A percentile compares a stretch with the other conserved stretches of the same genome.
Conservation (phyloP, 2,329 filamentous ascomycete genomes). For the Verticillium dahliae region DNA sequence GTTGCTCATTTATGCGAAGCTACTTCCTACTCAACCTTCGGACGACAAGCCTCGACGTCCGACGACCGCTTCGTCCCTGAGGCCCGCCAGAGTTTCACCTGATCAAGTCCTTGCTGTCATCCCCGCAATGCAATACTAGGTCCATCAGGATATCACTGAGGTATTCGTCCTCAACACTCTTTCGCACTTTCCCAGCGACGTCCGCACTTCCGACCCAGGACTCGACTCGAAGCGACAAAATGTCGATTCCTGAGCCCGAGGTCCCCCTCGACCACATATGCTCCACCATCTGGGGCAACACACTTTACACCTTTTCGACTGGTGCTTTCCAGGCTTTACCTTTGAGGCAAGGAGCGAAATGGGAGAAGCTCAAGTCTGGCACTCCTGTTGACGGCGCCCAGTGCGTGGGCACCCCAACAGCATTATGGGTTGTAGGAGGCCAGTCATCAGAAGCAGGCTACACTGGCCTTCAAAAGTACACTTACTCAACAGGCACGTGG, state of each 20-base stretch:
- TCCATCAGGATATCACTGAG: background rate
- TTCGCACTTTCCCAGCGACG: background rate
- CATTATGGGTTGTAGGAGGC: conserved; percentile 78
- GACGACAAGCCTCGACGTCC: conserved; percentile 1
- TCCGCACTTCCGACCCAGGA: background rate
- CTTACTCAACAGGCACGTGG: conserved; percentile 48
- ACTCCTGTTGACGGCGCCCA: conserved; percentile 66
- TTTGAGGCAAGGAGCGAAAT: conserved; percentile 62
- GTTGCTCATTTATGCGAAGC: conserved; percentile 2
- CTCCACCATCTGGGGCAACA: conserved; percentile 73
- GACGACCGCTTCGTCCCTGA: background rate
- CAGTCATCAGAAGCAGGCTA: conserved; percentile 48
- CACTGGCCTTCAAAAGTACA: conserved; percentile 66
- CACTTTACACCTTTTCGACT: conserved; percentile 75
- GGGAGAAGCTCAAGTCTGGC: conserved; percentile 61
- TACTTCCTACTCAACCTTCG: background rate
- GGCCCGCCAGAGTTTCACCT: background rate
- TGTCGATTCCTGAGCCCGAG: conserved; percentile 67
- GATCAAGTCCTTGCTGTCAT: background rate
- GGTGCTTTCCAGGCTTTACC: conserved; percentile 68
- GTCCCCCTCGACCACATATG: conserved; percentile 70
- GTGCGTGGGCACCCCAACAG: conserved; percentile 67
- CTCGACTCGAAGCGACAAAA: conserved; percentile 25
- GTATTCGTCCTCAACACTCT: background rate
- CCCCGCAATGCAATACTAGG: conserved; percentile 1